These are phyloP conservation scores for Novymonas esmeraldas DNA, from an alignment of 208 protist genomes.

Conservation along the genomic window DNA sequence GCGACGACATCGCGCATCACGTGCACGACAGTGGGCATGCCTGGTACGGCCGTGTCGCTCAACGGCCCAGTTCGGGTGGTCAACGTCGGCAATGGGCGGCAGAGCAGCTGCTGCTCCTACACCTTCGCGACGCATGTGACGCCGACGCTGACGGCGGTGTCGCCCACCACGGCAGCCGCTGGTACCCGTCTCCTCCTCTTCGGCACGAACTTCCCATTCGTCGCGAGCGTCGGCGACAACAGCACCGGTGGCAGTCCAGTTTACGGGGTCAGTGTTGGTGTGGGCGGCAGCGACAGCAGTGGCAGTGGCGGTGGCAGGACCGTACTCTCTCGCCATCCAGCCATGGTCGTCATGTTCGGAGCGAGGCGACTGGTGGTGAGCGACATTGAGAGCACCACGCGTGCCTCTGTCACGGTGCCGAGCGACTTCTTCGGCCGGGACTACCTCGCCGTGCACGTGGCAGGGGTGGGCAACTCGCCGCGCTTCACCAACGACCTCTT, in stretches of 20 bases:
- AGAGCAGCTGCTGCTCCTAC: conserved; percentile 38
- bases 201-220: conserved; percentile 8
- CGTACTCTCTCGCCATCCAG: too few species aligned
- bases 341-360: conserved; percentile 21
- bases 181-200: conserved; percentile 24
- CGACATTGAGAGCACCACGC: conserved; percentile 14
- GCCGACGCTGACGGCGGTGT: conserved; percentile 33
- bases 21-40: conserved; percentile 26
- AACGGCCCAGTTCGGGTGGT: conserved; percentile 23
- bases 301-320: too few species aligned
- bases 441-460: conserved; percentile 25
- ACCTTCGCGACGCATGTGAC: conserved; percentile 33
- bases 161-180: conserved; percentile 18
- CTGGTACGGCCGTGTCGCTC: neutral
- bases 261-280: neutral
- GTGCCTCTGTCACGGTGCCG: conserved; percentile 21
- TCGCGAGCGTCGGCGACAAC: neutral
- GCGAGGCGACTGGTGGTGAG: conserved; percentile 2
- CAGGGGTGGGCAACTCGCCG: conserved; percentile 24
- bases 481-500: conserved; percentile 5
- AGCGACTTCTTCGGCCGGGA: conserved; percentile 21
- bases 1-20: conserved; percentile 17
- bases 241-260: too few species aligned
- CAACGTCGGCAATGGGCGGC: conserved; percentile 25
- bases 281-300: neutral